Conservation (phyloP, 768 basidiomycete genomes). For the Albatrellus ellisii region DNA sequence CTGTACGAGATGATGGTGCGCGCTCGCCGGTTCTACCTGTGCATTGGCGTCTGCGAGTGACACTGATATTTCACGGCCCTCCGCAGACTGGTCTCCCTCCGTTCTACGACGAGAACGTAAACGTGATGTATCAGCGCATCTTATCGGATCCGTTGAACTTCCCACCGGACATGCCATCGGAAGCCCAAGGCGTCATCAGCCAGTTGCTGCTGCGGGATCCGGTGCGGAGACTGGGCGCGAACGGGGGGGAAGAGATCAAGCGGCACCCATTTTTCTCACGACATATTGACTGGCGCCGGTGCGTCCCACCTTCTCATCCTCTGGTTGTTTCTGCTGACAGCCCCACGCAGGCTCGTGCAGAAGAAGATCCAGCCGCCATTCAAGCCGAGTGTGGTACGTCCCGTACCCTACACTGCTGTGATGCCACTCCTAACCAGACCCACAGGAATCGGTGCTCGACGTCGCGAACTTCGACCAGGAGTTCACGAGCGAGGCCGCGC, state of each 20-base stretch:
- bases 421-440: too few species aligned
- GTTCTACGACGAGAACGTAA: slow-evolving; percentile 98
- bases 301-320: slow-evolving; percentile 14
- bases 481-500: slow-evolving; percentile 90
- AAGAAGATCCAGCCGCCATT: slow-evolving; percentile 98
- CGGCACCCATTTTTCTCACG: slow-evolving; percentile 90
- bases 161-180: slow-evolving; percentile 75
- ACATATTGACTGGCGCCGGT: slow-evolving; percentile 86
- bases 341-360: slow-evolving; percentile 44
- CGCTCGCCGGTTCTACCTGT: not conserved
- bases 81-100: slow-evolving; percentile 86
- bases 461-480: slow-evolving; percentile 97
- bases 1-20: slow-evolving; percentile 92
- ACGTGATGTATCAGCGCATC: slow-evolving; percentile 95
- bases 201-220: slow-evolving; percentile 88
- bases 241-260: slow-evolving; percentile 95
- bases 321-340: not conserved
- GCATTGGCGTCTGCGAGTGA: slow-evolving; percentile 3
- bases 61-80: not conserved
- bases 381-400: slow-evolving; percentile 94
- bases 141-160: slow-evolving; percentile 88
- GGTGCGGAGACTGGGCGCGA: slow-evolving; percentile 69
- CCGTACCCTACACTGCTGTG: too few species aligned
- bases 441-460: slow-evolving; percentile 89
- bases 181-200: slow-evolving; percentile 82